Evolutionary conservation across 106 monocot genomes (phyloP).

Genomic region (Triglochin maritima): DNA sequence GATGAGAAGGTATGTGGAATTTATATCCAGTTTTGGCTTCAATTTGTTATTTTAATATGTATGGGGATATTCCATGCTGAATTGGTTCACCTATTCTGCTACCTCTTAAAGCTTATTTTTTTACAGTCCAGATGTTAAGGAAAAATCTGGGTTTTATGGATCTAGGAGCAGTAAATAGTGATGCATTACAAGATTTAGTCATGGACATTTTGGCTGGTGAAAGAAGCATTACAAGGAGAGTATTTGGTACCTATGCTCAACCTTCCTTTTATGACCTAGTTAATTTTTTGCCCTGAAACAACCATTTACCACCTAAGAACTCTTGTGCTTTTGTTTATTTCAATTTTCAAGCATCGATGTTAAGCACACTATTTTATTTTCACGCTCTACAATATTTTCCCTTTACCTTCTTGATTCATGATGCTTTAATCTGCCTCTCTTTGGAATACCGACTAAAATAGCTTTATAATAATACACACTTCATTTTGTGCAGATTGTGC

Average conservation of each 20-base stretch:
- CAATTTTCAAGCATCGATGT: too few relatives aligned
- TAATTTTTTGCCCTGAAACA: too few relatives aligned
- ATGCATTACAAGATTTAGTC: conserved; percentile 43
- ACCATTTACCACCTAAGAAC: too few relatives aligned
- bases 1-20: conserved; percentile 51
- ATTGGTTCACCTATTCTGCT: neutral
- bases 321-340: too few relatives aligned
- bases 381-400: too few relatives aligned
- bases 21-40: neutral
- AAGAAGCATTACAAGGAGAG: conserved; percentile 54
- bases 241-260: conserved; percentile 51
- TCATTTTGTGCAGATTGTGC: too few relatives aligned
- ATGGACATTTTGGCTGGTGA: conserved; percentile 60
- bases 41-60: neutral
- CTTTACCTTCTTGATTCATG: too few relatives aligned
- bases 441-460: too few relatives aligned
- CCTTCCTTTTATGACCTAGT: neutral
- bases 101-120: conserved; percentile 40
- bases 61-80: too few relatives aligned
- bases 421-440: too few relatives aligned
- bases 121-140: conserved; percentile 95
- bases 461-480: too few relatives aligned
- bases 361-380: too few relatives aligned
- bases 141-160: conserved; percentile 51
- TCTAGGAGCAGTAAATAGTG: conserved; percentile 24